Evolutionary conservation across 2,329 filamentous ascomycete species (phyloP), one percentile per base, ranked within the genome.

Genomic region (Fusarium neocosmosporiellum): DNA sequence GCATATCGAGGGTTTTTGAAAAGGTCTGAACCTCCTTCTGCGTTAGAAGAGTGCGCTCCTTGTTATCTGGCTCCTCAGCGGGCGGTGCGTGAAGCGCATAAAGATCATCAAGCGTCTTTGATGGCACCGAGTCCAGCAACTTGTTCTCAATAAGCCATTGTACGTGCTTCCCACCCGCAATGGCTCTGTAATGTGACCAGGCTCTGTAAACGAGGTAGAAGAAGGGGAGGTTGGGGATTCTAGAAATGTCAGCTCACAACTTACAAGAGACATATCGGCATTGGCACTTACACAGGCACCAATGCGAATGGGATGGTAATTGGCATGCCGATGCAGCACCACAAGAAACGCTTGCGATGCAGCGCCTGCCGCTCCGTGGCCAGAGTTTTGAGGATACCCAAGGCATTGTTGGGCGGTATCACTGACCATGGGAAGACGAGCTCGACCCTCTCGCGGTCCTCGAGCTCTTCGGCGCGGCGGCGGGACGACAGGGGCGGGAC

Each of bases 171-270:
- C 94, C 95, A 63, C 96, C 96, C 39, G 90, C 89, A 62, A 97
- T 85, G 61, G 96, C 96, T 84, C 92, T 90, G 90, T 93, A 97
- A 82, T 98, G 94, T 22, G 94, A 97, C 92, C 93, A 98, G 29
- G 94, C 93, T 72, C 96, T 90, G 84, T 97, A 99, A 20, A 90
- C 90, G 43, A 98, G 89, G 82, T 98, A 99, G 86, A 98, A 98
- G 86, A 98, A 98, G 20, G 96, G 96, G 14, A 99, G 86, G 80
- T 99, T 98, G 37, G 96, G 95, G 71, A 98, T 88, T 70, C 94
- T 97, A 74, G 13, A 27, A 33, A 9, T 14, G 14, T 48, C 50
- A 53, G 46, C 46, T 66, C 29, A 55, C 60, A 22, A 31, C 24
- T 48, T 36, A 27, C 61, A 18, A 31, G 58, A 20, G 14, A 43